A percentile compares a stretch with the other conserved stretches of the same genome.
Conservation (phyloP, 2,329 filamentous ascomycete genomes). For the Metarhizium anisopliae region DNA sequence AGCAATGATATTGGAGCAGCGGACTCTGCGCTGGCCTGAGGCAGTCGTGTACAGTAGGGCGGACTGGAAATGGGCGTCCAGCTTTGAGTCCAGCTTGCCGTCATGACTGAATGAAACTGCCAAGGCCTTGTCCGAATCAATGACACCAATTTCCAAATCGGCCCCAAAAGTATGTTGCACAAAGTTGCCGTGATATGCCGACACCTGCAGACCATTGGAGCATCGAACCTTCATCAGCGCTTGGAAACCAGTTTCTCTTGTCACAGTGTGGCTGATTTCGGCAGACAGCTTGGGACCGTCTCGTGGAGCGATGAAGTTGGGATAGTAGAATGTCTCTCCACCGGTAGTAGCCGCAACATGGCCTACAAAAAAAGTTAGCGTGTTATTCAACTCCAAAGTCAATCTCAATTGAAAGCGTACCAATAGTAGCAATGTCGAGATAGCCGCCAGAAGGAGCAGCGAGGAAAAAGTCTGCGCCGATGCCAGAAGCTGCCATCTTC, state of each 20-base stretch:
- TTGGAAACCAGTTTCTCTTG: constrained; percentile 87
- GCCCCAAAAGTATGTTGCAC: constrained; percentile 91
- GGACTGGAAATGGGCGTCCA: constrained; percentile 96
- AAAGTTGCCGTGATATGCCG: constrained; percentile 93
- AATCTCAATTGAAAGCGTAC: constrained; percentile 31
- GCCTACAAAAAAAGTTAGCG: constrained; percentile 34
- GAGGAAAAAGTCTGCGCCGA: constrained; percentile 91
- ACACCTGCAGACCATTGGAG: constrained; percentile 89
- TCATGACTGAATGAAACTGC: constrained; percentile 90
- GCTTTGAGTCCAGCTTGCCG: constrained; percentile 91
- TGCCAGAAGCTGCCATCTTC: constrained; percentile 78
- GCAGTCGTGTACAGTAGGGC: constrained; percentile 92
- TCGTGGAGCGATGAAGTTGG: constrained; percentile 84
- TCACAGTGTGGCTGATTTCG: constrained; percentile 80
- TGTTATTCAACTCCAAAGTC: neutral
- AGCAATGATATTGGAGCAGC: constrained; percentile 89
- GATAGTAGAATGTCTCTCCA: constrained; percentile 93
- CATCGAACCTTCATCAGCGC: constrained; percentile 97
- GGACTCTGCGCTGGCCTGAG: constrained; percentile 76
- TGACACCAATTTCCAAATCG: constrained; percentile 84
- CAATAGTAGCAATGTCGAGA: constrained; percentile 86
- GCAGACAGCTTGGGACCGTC: constrained; percentile 76
- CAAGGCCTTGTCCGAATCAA: constrained; percentile 90
- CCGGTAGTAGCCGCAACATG: constrained; percentile 84
- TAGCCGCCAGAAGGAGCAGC: constrained; percentile 85